These are phyloP conservation scores for Dactylis glomerata DNA, from an alignment of 176 grass and related monocot species.

Conservation along the genomic window DNA sequence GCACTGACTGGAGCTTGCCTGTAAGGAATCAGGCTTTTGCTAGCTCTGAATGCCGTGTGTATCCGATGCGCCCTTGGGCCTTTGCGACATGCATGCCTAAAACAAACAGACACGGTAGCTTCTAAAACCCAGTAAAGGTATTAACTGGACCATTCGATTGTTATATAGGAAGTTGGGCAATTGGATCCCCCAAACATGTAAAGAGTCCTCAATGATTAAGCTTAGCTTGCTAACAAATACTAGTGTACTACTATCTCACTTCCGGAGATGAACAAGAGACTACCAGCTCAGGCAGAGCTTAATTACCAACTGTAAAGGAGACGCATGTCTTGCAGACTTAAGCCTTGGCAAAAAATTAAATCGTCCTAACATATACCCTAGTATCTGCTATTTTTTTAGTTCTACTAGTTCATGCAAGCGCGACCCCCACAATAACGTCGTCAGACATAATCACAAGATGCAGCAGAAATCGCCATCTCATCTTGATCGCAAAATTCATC, in stretches of 20 bases:
- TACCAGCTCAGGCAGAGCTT: background rate
- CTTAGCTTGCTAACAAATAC: background rate
- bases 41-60: constrained; percentile 11
- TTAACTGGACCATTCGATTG: constrained; percentile 15
- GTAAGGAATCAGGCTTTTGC: constrained; percentile 28
- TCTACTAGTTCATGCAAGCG: background rate
- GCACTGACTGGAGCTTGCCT: constrained; percentile 1
- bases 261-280: background rate
- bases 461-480: background rate
- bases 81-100: background rate
- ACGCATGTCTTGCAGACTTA: background rate
- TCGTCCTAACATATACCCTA: background rate
- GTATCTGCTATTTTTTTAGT: background rate
- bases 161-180: background rate
- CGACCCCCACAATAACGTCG: background rate
- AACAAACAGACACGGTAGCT: background rate
- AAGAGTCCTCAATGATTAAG: constrained; percentile 2
- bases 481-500: background rate
- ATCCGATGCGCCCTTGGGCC: constrained; percentile 28
- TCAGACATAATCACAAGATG: background rate
- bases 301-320: background rate
- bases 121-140: constrained; percentile 29
- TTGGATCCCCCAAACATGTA: background rate
- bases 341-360: background rate
- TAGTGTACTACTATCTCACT: background rate